Conservation (phyloP, 768 basidiomycete genomes). For the Tulasnella sp. region DNA sequence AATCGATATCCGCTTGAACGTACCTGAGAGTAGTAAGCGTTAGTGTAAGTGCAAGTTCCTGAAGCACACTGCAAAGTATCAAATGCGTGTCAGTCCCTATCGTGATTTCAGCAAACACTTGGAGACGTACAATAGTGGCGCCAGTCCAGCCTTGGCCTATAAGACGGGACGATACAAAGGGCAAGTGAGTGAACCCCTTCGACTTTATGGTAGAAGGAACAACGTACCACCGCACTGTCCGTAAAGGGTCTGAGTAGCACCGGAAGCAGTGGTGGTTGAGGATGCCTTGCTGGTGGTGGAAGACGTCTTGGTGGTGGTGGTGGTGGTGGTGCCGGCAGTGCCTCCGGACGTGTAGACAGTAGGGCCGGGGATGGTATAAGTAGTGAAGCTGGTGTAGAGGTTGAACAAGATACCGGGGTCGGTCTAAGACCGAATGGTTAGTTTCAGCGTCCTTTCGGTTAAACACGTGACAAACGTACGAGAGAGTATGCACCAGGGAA, state of each 20-base stretch:
- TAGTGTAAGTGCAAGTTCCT: slow-evolving; percentile 13
- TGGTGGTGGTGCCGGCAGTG: neutral
- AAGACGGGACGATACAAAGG: too few relatives aligned
- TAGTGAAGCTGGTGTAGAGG: slow-evolving; percentile 49
- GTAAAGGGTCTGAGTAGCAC: slow-evolving; percentile 7
- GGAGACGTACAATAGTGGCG: slow-evolving; percentile 19
- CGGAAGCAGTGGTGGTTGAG: slow-evolving; percentile 22
- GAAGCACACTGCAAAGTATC: slow-evolving; percentile 18
- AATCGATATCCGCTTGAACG: neutral
- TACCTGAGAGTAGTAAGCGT: slow-evolving; percentile 34
- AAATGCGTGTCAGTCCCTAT: neutral
- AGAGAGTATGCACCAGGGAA: slow-evolving; percentile 54
- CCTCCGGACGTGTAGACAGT: slow-evolving; percentile 40
- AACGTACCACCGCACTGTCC: slow-evolving; percentile 33
- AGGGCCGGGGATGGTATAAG: slow-evolving; percentile 53
- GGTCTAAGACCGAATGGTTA: neutral
- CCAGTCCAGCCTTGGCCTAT: slow-evolving; percentile 30
- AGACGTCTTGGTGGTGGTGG: slow-evolving; percentile 21
- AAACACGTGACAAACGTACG: slow-evolving; percentile 21
- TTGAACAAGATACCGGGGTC: slow-evolving; percentile 55
- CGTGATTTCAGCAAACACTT: too few relatives aligned
- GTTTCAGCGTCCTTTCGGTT: neutral
- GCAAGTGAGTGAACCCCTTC: too few relatives aligned
- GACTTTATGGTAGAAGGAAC: too few relatives aligned
- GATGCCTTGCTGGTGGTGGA: neutral